Percentiles rank a stretch among this genome's conserved stretches.
These are phyloP conservation scores for Xerocomus potaroensis DNA, from an alignment of 768 basidiomycete species.

Conservation along the genomic window DNA sequence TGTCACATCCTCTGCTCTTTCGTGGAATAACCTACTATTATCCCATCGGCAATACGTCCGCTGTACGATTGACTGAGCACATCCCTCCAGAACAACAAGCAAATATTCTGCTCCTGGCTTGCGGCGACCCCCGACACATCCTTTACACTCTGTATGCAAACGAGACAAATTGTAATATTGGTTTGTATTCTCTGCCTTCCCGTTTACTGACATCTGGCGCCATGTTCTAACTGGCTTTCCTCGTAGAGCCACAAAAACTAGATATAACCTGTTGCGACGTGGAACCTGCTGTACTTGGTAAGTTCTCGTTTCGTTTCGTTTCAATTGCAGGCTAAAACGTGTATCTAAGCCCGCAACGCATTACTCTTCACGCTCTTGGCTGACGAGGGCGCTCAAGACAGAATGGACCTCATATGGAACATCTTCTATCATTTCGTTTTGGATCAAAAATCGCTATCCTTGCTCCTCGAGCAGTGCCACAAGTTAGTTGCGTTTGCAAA, in stretches of 20 bases:
- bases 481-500: conserved; percentile 17
- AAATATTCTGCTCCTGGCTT: conserved; percentile 49
- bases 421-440: conserved; percentile 29
- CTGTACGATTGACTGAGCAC: conserved; percentile 44
- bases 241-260: conserved; percentile 21
- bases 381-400: conserved; percentile 17
- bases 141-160: conserved; percentile 41
- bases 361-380: conserved; percentile 27
- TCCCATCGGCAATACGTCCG: conserved; percentile 56
- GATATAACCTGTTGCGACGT: conserved; percentile 31
- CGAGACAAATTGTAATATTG: conserved; percentile 3
- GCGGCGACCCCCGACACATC: conserved; percentile 54
- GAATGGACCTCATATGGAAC: conserved; percentile 25
- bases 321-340: neutral
- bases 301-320: neutral
- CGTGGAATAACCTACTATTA: conserved; percentile 45
- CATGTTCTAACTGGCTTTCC: neutral
- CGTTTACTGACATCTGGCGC: neutral
- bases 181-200: conserved; percentile 4
- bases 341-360: conserved; percentile 24
- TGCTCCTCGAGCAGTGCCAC: conserved; percentile 28
- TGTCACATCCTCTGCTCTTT: conserved; percentile 25
- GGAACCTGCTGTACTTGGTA: conserved; percentile 29
- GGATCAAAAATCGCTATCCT: conserved; percentile 19
- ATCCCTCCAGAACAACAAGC: conserved; percentile 46